Base-by-base conservation (phyloP, 2,329 filamentous ascomycete genomes). In the Dothideomycetidae sp. region DNA sequence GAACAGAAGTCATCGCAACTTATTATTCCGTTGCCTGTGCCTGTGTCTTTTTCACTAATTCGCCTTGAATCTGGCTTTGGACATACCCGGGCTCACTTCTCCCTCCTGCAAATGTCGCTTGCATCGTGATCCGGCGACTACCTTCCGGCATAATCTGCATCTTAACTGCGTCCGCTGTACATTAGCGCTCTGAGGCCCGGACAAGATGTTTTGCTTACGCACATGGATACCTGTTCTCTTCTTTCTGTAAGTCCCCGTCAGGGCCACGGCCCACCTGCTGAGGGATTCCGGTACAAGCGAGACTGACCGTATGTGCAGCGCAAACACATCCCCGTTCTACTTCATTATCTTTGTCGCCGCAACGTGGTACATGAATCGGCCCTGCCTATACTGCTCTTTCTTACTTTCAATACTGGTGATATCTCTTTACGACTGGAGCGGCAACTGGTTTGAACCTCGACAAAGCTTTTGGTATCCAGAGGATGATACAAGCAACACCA, bases 341-440 rank as follows among this genome's bases (percentile, higher is more conserved):
- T 58, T 66, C 43, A 48, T 65, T 44, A 59, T 66, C 53, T 67
- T 67, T 54, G 58, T 98, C 64, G 70, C 84, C 47, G 84, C 86
- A 59, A 93, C 86, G 47, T 96, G 93, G 68, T 82, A 93, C 62
- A 77, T 98, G 51, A 93, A 94, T 63, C 78, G 88, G 39, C 90
- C 90, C 37, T 98, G 90, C 66, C 79, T 93, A 50, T 98, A 98
- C 70, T 98, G 90, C 72, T 93, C 85, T 43, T 77, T 94, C 44
- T 79, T 98, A 37, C 82, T 98, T 33, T 72, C 93, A 47, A 85
- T 96, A 50, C 83, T 98, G 49, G 93, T 94, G 66, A 72, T 86
- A 48, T 92, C 85, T 56, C 90, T 96, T 64, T 90, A 96, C 67
- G 88, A 96, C 64, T 81, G 94, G 52, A 71, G 68, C 48, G 81